These are phyloP conservation scores for Agroathelia rolfsii DNA, from an alignment of 1,284 basidiomycete species.

Conservation along the genomic window DNA sequence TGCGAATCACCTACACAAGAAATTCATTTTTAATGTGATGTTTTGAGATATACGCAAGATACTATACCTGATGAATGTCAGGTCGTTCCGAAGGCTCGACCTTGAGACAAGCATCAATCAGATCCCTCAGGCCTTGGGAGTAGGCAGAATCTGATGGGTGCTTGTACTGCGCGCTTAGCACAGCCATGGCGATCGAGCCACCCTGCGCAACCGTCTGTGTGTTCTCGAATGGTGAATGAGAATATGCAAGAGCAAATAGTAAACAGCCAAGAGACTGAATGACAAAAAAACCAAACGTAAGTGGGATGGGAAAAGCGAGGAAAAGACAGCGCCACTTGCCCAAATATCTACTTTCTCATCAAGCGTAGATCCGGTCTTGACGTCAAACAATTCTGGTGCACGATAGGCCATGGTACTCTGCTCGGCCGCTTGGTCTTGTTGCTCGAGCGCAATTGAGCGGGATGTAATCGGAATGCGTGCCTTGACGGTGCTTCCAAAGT, in stretches of 20 bases:
- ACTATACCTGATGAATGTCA: slow-evolving; percentile 71
- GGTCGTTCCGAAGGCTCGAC: slow-evolving; percentile 74
- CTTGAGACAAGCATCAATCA: slow-evolving; percentile 80
- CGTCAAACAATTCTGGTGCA: slow-evolving; percentile 91
- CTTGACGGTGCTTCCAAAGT: slow-evolving; percentile 86
- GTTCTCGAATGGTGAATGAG: slow-evolving; percentile 89
- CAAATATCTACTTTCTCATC: slow-evolving; percentile 95
- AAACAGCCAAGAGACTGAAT: slow-evolving; percentile 83
- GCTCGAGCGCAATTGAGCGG: slow-evolving; percentile 77
- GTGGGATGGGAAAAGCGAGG: slow-evolving; percentile 2
- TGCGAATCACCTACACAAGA: slow-evolving; percentile 51
- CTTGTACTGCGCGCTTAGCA: slow-evolving; percentile 82
- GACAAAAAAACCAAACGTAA: slow-evolving; percentile 6
- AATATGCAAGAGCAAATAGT: slow-evolving; percentile 85
- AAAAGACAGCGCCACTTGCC: slow-evolving; percentile 39
- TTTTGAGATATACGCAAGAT: slow-evolving; percentile 1
- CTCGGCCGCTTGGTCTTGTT: slow-evolving; percentile 88
- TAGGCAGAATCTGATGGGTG: slow-evolving; percentile 78
- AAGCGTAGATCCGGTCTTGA: slow-evolving; percentile 80
- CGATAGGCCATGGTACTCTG: slow-evolving; percentile 96
- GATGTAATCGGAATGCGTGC: slow-evolving; percentile 74
- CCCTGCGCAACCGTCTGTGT: slow-evolving; percentile 79
- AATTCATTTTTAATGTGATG: slow-evolving; percentile 6
- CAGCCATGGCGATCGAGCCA: slow-evolving; percentile 92
- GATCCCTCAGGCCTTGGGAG: slow-evolving; percentile 67